Evolutionary conservation across 371 early-diverging fungal genomes (phyloP).

Genomic region (Mucor sp.): DNA sequence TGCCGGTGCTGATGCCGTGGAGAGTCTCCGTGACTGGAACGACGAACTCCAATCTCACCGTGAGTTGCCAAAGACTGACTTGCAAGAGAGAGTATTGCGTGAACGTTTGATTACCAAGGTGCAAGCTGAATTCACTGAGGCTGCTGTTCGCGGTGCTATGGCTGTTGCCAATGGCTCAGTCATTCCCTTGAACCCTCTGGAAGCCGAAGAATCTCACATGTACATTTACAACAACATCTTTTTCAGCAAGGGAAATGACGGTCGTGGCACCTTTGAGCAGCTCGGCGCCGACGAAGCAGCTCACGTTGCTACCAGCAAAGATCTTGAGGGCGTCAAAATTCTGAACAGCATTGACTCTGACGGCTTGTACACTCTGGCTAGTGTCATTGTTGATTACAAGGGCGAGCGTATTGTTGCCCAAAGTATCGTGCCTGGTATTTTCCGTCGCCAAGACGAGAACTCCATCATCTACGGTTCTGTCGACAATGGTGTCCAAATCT

Average conservation of each 20-base stretch:
- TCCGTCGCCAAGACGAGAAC: constrained; percentile 77
- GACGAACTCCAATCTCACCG: constrained; percentile 91
- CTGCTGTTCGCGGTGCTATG: constrained; percentile 84
- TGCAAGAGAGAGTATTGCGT: constrained; percentile 87
- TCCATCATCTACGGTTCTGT: constrained; percentile 89
- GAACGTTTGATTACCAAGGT: constrained; percentile 83
- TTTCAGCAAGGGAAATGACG: constrained; percentile 91
- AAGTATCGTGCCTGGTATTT: constrained; percentile 90
- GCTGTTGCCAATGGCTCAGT: constrained; percentile 83
- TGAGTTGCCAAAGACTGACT: constrained; percentile 75
- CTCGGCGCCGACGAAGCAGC: constrained; percentile 93
- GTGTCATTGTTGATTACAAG: constrained; percentile 90
- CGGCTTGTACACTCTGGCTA: constrained; percentile 83
- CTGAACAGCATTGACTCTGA: constrained; percentile 77
- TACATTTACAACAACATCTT: constrained; percentile 94
- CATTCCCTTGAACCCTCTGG: constrained; percentile 80
- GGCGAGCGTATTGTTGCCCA: constrained; percentile 92
- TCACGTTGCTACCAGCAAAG: constrained; percentile 92
- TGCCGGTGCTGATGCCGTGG: constrained; percentile 71
- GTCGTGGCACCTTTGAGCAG: constrained; percentile 78
- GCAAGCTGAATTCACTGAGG: constrained; percentile 91
- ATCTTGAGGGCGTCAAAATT: constrained; percentile 85
- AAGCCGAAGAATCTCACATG: constrained; percentile 82
- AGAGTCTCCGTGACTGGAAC: constrained; percentile 92
- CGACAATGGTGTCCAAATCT: constrained; percentile 76